Evolutionary conservation across 2,329 filamentous ascomycete genomes (phyloP), one percentile per base, ranked within the genome.

Genomic region (Rhexocercosporidium sp.): DNA sequence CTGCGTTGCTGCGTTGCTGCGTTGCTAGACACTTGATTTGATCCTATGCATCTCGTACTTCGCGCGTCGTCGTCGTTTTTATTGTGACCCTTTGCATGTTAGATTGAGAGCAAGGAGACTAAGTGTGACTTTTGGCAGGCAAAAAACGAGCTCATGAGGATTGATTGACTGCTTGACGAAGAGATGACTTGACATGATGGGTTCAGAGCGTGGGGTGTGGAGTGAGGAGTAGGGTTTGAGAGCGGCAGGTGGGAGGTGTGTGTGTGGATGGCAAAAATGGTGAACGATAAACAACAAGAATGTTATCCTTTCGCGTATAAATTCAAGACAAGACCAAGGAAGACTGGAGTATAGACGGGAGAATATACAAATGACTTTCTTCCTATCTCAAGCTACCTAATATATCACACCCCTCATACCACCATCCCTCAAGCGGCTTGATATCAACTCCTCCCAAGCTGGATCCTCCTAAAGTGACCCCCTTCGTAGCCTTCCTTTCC

Each of bases 111-210:
- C 14, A 64, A 67, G 56, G 34, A 64, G 31, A 68, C 69, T 72
- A 72, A 74, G 65, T 25, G 44, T 62, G 27, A 44, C 18, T 62
- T 56, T 39, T 64, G 66, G 66, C 71, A 76, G 74, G 75, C 70
- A 75, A 70, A 70, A 76, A 77, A 67, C 72, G 72, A 69, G 69
- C 69, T 53, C 71, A 73, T 72, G 75, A 77, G 57, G 75, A 75
- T 39, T 68, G 64, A 71, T 20, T 47, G n/a, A 9, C 12, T 37
- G 34, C 9, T 53, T 47, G 54, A 41, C 59, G 41, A 64, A 16
- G 20, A 16, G 46, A 66, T 57, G 66, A 64, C 18, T 44, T 41
- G 25, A 53, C 27, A 59, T 62, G 29, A 57, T 63, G 20, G n/a
- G 39, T 25, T 14, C 56, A 25, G 31, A 56, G 59, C 16, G 25